These are phyloP conservation scores for Mycena sanguinolenta DNA, from an alignment of 768 basidiomycete species.

Conservation along the genomic window DNA sequence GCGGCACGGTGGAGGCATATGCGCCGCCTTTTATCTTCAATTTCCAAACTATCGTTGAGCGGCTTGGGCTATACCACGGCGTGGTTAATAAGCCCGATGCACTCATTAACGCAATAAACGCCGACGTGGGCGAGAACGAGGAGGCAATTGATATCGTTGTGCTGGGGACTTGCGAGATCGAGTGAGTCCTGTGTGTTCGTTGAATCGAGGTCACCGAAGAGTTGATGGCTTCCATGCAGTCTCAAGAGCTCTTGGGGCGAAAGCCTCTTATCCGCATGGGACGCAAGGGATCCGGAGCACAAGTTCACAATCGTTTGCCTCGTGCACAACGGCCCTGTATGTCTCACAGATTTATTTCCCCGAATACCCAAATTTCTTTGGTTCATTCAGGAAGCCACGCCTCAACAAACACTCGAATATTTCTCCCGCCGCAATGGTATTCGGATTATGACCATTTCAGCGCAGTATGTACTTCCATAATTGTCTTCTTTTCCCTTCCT, in stretches of 20 bases:
- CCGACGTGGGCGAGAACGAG: slow-evolving; percentile 35
- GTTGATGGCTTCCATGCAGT: slow-evolving; percentile 22
- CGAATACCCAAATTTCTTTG: neutral
- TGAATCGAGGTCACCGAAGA: neutral
- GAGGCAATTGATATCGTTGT: slow-evolving; percentile 54
- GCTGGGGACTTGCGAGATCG: slow-evolving; percentile 59
- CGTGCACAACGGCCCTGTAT: slow-evolving; percentile 51
- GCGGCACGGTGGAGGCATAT: slow-evolving; percentile 48
- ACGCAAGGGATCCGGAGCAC: slow-evolving; percentile 46
- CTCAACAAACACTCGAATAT: slow-evolving; percentile 48
- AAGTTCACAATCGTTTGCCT: slow-evolving; percentile 59
- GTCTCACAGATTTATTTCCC: neutral
- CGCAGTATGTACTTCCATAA: slow-evolving; percentile 58
- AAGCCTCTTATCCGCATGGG: slow-evolving; percentile 52
- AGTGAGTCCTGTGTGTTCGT: slow-evolving; percentile 45
- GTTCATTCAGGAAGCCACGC: slow-evolving; percentile 41
- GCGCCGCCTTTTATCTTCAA: slow-evolving; percentile 45
- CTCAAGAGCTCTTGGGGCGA: slow-evolving; percentile 42
- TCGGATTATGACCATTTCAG: slow-evolving; percentile 52
- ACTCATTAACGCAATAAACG: slow-evolving; percentile 45
- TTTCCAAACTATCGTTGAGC: slow-evolving; percentile 50
- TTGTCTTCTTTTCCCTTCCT: no score
- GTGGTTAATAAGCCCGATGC: slow-evolving; percentile 39
- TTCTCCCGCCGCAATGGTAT: slow-evolving; percentile 56
- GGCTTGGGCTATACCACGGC: slow-evolving; percentile 48